Conservation (phyloP, 2,329 filamentous ascomycete genomes). For the Aspergillus arachidicola region DNA sequence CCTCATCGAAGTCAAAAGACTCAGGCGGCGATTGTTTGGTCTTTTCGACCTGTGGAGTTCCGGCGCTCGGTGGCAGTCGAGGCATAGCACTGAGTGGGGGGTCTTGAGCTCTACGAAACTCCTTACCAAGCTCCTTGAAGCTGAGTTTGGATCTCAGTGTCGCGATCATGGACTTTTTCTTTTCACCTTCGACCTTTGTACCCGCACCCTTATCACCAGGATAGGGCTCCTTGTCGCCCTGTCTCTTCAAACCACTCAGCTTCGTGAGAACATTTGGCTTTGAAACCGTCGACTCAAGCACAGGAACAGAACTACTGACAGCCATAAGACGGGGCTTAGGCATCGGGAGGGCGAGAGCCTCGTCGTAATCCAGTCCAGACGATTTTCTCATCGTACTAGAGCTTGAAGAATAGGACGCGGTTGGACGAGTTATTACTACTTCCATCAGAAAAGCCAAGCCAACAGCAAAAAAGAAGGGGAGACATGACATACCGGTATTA, state of each 20-base stretch:
- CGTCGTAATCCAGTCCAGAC: constrained; percentile 29
- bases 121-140: constrained; percentile 32
- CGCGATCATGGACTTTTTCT: constrained; percentile 29
- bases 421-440: background rate
- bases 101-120: constrained; percentile 20
- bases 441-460: background rate
- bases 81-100: constrained; percentile 16
- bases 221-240: constrained; percentile 20
- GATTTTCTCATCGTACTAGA: constrained; percentile 18
- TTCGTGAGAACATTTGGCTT: constrained; percentile 9
- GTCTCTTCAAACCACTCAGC: constrained; percentile 17
- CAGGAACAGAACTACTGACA: constrained; percentile 7
- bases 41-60: background rate
- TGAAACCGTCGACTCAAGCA: background rate
- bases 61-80: background rate
- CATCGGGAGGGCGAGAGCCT: constrained; percentile 32
- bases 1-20: constrained; percentile 12
- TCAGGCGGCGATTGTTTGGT: constrained; percentile 4
- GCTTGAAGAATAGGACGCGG: background rate
- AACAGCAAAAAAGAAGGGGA: background rate
- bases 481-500: background rate
- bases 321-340: constrained; percentile 23
- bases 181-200: constrained; percentile 14
- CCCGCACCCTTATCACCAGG: constrained; percentile 3
- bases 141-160: constrained; percentile 33